These are phyloP conservation scores for Trichophyton simii DNA, from an alignment of 2,329 filamentous ascomycete species.

Conservation along the genomic window DNA sequence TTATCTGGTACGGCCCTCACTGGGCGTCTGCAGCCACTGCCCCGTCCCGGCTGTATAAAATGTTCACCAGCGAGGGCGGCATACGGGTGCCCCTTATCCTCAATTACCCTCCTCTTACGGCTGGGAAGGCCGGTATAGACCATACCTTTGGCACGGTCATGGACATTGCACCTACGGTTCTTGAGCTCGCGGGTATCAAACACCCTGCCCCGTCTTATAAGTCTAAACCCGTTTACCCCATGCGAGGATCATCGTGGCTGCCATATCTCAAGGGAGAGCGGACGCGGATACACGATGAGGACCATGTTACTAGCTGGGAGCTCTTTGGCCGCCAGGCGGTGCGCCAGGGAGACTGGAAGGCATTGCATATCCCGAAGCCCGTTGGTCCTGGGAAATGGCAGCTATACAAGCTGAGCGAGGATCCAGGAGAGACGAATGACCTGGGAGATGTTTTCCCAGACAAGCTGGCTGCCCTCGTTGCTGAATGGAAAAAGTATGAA, in stretches of 20 bases:
- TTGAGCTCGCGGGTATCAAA: constrained; percentile 30
- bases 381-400: constrained; percentile 47
- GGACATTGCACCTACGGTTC: constrained; percentile 39
- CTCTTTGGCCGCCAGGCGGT: constrained; percentile 43
- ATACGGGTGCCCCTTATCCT: constrained; percentile 43
- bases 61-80: constrained; percentile 39
- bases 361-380: constrained; percentile 45
- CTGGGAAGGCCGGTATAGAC: constrained; percentile 28
- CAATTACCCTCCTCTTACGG: constrained; percentile 25
- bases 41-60: constrained; percentile 38
- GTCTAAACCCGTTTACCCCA: constrained; percentile 39
- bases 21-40: constrained; percentile 46
- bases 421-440: constrained; percentile 42
- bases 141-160: constrained; percentile 43
- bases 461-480: constrained; percentile 37
- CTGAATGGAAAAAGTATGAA: constrained; percentile 47
- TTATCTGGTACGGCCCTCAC: constrained; percentile 48
- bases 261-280: constrained; percentile 22
- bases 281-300: constrained; percentile 36
- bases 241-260: constrained; percentile 40
- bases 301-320: constrained; percentile 47
- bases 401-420: constrained; percentile 41
- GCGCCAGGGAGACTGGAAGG: constrained; percentile 46
- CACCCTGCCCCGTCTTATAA: constrained; percentile 44
- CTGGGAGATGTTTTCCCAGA: constrained; percentile 32